These are phyloP conservation scores for Gossypium lobatum DNA, from an alignment of 441 rosid species.

Conservation along the genomic window DNA sequence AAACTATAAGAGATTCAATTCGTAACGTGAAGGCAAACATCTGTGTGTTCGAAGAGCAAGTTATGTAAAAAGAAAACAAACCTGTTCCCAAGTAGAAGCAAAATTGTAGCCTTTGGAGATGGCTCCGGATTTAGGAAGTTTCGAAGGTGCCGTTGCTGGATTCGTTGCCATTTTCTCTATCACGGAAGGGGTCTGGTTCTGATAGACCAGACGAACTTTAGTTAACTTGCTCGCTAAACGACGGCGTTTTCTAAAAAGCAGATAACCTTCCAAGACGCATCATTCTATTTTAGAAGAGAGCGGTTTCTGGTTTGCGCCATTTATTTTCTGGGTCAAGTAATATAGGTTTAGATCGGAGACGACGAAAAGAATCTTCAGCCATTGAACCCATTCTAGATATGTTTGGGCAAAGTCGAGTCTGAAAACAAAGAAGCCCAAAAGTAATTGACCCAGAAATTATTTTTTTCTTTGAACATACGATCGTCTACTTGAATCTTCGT, in stretches of 20 bases:
- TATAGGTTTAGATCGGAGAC: not conserved
- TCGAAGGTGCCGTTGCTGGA: conserved; percentile 39
- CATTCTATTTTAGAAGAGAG: not conserved
- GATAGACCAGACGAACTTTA: conserved; percentile 8
- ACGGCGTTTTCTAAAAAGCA: not conserved
- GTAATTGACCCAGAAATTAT: not conserved
- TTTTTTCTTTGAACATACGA: not conserved
- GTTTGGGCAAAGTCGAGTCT: not conserved
- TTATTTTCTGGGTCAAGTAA: not conserved
- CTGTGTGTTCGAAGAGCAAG: not conserved
- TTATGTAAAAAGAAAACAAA: conserved; percentile 13
- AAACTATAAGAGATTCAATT: not conserved
- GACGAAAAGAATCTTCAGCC: not conserved
- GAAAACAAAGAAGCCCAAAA: not conserved
- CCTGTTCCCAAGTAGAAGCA: conserved; percentile 98
- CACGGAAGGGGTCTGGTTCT: not conserved
- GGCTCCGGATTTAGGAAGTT: conserved; percentile 69
- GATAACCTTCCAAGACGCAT: not conserved
- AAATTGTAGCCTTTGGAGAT: conserved; percentile 89
- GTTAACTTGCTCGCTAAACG: not conserved
- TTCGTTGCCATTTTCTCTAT: conserved; percentile 41
- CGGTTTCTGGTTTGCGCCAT: not conserved
- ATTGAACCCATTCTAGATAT: not conserved
- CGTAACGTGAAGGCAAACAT: not conserved
- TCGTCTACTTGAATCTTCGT: not conserved